Evolutionary conservation across 306 rosid genomes (phyloP), one percentile per base, ranked within the genome.

Genomic region (Sicyos baderoa): DNA sequence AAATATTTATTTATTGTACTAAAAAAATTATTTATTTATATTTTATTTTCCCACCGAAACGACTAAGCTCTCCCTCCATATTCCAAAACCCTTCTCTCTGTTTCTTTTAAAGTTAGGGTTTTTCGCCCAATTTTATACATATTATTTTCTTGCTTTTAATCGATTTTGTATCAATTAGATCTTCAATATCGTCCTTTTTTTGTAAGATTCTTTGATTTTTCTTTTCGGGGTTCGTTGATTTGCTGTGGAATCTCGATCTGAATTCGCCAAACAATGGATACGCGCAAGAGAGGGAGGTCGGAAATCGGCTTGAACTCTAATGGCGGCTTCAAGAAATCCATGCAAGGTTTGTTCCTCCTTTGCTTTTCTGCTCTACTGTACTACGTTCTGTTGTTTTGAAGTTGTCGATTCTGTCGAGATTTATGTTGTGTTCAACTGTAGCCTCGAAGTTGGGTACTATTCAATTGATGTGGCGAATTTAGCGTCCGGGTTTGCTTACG

Each of bases 281-380:
- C 19, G 49, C 89, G 91, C 59, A 88, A 88, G 79, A 84, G 95
- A 82, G 91, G 87, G 14, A 86, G 89, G 79, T 64, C 68, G 5
- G 89, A 82, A 16, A 62, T 29, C 48, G 84, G 84, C 47, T 76
- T 76, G 70, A 82, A 74, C 65, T 56, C 69, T 10, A 88, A 88
- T 73, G 91, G 90, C 40, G 90, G 85, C 77, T 11, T 82, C 69
- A 88, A 88, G 81, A 86, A 82, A 76, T 77, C 77, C 52, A 86
- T 80, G 78, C 86, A 74, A 82, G 91, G 95, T 88, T 79, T 65
- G 23, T 40, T 62, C 68, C 50, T 40, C 37, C 17, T 51, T 7
- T 35, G 0, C 19, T 21, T 35, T 2, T n/a, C 17, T n/a, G 73
- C 40, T 25, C 27, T 29, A 13, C 42, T 7, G 14, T 65, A 13